These are phyloP conservation scores for Fagopyrum tataricum DNA, from an alignment of 148 eudicot species.

Conservation along the genomic window DNA sequence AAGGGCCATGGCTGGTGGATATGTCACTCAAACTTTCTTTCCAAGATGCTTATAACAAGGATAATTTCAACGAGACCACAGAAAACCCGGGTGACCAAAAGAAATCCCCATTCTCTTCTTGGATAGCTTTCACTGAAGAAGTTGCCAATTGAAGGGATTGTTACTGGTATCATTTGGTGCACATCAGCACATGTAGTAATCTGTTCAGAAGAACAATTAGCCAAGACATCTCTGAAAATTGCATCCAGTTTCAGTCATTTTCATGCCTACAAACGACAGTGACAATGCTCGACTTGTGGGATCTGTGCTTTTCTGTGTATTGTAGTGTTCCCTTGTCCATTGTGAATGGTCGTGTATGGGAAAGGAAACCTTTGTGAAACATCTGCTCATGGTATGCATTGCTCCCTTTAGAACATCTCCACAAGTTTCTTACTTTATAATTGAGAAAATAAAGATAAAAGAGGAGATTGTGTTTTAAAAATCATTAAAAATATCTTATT, in stretches of 20 bases:
- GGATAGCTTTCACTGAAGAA: neutral
- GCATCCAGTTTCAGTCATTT: neutral
- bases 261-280: neutral
- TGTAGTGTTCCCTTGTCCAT: too few relatives aligned
- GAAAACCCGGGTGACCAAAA: neutral
- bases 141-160: neutral
- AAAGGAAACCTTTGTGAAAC: neutral
- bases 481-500: too few relatives aligned
- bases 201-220: neutral
- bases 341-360: neutral
- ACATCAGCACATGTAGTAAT: neutral
- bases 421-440: too few relatives aligned
- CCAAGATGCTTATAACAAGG: conserved; percentile 10
- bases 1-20: conserved; percentile 83
- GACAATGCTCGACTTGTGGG: neutral
- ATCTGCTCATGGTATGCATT: neutral
- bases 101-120: neutral
- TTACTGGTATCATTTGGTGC: conserved; percentile 1
- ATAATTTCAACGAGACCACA: too few relatives aligned
- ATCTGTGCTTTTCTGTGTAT: neutral
- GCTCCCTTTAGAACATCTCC: too few relatives aligned
- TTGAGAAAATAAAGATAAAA: too few relatives aligned
- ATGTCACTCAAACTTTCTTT: conserved; percentile 41
- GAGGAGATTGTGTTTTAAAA: too few relatives aligned
- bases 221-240: neutral